Evolutionary conservation across 2,329 filamentous ascomycete species (phyloP).

Genomic region (Didymella keratinophila): DNA sequence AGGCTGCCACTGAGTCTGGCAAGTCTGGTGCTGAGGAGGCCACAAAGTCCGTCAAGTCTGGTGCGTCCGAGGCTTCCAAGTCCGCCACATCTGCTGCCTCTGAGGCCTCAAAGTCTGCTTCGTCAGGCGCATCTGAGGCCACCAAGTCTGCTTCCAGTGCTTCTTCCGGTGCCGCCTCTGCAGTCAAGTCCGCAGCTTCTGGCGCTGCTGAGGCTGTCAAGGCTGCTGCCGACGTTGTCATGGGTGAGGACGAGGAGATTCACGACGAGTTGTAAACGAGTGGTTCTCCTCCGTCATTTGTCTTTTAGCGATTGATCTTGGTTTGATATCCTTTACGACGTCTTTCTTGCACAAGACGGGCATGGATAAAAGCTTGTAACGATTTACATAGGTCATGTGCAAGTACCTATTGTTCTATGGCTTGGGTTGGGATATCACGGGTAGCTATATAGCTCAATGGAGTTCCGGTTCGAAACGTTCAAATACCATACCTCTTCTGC

Average conservation of each 20-base stretch:
- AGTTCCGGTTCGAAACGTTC: constrained; percentile 37
- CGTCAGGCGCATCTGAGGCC: constrained; percentile 50
- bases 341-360: constrained; percentile 25
- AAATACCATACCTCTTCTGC: constrained; percentile 1
- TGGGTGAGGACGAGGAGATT: constrained; percentile 46
- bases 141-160: constrained; percentile 44
- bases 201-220: constrained; percentile 49
- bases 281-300: constrained; percentile 15
- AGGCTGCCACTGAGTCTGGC: constrained; percentile 46
- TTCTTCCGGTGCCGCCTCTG: constrained; percentile 27
- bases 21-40: constrained; percentile 49
- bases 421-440: constrained; percentile 25
- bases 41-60: constrained; percentile 60
- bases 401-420: constrained; percentile 24
- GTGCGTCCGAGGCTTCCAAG: constrained; percentile 30
- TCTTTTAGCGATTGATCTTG: constrained; percentile 32
- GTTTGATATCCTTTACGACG: constrained; percentile 30
- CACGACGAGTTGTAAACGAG: constrained; percentile 79
- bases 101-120: constrained; percentile 49
- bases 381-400: constrained; percentile 30
- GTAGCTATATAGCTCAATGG: constrained; percentile 40
- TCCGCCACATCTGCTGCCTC: constrained; percentile 18
- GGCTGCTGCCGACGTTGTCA: constrained; percentile 46
- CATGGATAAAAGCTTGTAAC: constrained; percentile 37
- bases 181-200: constrained; percentile 52